Conservation (phyloP, 805 yeast genomes). For the Sugiyamaella boreocaroliniensis region DNA sequence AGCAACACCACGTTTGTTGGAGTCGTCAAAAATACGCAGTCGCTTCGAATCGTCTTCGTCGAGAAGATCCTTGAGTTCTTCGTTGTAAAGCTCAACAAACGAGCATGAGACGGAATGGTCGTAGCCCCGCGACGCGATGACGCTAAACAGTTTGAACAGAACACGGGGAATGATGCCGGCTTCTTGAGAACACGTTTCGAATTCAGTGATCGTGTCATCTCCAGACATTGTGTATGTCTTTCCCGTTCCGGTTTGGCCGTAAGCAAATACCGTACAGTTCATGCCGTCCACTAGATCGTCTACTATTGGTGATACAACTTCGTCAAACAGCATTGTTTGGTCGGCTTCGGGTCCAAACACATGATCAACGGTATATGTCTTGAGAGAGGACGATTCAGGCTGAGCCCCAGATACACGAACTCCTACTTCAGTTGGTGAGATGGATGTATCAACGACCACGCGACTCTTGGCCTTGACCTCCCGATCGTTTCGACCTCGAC, state of each 20-base stretch:
- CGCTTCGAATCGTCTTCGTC: conserved; percentile 37
- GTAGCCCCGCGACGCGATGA: conserved; percentile 33
- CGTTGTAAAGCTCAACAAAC: conserved; percentile 81
- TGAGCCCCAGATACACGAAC: conserved; percentile 35
- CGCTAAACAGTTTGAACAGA: conserved; percentile 47
- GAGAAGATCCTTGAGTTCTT: conserved; percentile 70
- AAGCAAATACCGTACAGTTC: conserved; percentile 77
- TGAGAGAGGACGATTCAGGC: conserved; percentile 24
- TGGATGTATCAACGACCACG: conserved; percentile 51
- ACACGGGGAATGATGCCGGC: conserved; percentile 66
- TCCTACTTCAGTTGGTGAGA: conserved; percentile 43
- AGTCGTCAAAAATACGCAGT: conserved; percentile 50
- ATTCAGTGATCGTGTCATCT: conserved; percentile 40
- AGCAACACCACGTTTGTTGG: conserved; percentile 36
- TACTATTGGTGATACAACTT: conserved; percentile 57
- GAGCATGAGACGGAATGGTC: conserved; percentile 71
- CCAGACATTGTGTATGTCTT: conserved; percentile 74
- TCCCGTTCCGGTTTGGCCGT: conserved; percentile 92
- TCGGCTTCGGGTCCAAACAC: conserved; percentile 80
- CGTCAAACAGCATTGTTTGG: conserved; percentile 58
- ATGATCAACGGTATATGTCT: conserved; percentile 66
- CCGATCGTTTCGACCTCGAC: conserved; percentile 53
- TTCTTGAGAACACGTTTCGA: conserved; percentile 37
- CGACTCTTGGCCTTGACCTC: conserved; percentile 53
- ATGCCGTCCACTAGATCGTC: conserved; percentile 67